phyloP scores from a whole-genome alignment of 208 protist genomes.

The Leishmania lainsoni region DNA sequence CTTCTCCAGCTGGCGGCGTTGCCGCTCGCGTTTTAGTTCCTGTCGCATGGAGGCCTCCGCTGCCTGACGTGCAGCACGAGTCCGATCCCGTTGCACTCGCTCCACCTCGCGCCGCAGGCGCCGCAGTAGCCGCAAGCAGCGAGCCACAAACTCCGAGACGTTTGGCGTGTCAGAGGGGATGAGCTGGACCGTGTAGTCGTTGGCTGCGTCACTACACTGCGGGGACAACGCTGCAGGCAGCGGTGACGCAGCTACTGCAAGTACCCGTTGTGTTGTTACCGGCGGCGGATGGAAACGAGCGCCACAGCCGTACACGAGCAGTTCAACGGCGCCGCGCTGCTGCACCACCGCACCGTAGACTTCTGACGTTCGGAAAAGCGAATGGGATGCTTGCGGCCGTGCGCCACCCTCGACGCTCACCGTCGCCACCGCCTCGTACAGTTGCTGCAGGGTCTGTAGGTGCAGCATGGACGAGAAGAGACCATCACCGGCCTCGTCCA shows the following conservation, averaged over 20 bases:
- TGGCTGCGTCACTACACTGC: neutral
- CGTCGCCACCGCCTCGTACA: constrained; percentile 20
- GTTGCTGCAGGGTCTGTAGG: constrained; percentile 10
- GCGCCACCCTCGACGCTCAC: neutral
- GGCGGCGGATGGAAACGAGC: constrained; percentile 25
- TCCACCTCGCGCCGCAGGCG: constrained; percentile 19
- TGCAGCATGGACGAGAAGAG: constrained; percentile 37
- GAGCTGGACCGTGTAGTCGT: constrained; percentile 24
- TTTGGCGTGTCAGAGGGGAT: neutral
- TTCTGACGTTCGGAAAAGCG: constrained; percentile 34
- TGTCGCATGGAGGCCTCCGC: constrained; percentile 44
- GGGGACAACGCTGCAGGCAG: neutral
- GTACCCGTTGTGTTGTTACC: neutral
- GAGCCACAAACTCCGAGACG: neutral
- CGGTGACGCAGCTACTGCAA: neutral
- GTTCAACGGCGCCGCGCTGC: constrained; percentile 67
- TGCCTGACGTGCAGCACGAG: constrained; percentile 21
- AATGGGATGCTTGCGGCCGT: constrained; percentile 15
- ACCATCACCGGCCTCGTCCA: constrained; percentile 69
- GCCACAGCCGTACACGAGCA: constrained; percentile 46
- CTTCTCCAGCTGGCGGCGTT: constrained; percentile 25
- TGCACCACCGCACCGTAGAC: constrained; percentile 51
- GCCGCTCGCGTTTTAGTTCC: constrained; percentile 30
- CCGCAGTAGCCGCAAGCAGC: constrained; percentile 21
- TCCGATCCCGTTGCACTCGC: constrained; percentile 7